Evolutionary conservation across 108 stramenopile genomes (phyloP), one percentile per base, ranked within the genome.

Genomic region (Cylindrotheca fusiformis): DNA sequence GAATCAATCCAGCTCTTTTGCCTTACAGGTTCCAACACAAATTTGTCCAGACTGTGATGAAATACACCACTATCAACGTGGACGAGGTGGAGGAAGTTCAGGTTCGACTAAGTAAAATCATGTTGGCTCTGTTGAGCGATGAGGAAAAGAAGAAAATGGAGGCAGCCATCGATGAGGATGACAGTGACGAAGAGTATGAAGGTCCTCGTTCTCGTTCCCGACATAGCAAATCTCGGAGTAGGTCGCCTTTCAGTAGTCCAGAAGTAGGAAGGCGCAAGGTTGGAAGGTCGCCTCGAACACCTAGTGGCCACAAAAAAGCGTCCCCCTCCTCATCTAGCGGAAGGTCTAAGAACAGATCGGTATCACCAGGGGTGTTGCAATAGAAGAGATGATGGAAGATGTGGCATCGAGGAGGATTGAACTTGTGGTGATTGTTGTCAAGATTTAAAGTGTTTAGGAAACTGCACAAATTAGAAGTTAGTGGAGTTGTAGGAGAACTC

Each of bases 81-180:
- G 68, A 70, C 22, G 72, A 73, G 60, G 80, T 81, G 10, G 72
- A 73, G 49, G 32, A 62, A 24, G 56, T 56, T 18, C 75, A 81
- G 63, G 26, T 60, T n/a, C 51, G 63, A 52, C 55, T 81, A 20
- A 73, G 68, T 31, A 60, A 25, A 2, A 27, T 80, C 0, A 27
- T 80, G 3, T 33, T 64, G 14, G 63, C 30, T 55, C 45, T 75
- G 67, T 25, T 80, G 28, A 65, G 53, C 19, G 72, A 74, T 2
- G 65, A 53, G 20, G 29, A 48, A 17, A 55, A 55, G 20, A 61
- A 61, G 20, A 55, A 69, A 28, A 58, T 65, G 53, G 67, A 69
- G 18, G 57, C 52, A 26, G 45, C 41, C 22, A 2, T 68, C 19
- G 67, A 75, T 33, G 44, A 62, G 32, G 47, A 60, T 8, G 60